Percentiles rank a stretch among this genome's conserved stretches.
Conservation (phyloP, 164 flowering plant genomes). For the Piper longum region DNA sequence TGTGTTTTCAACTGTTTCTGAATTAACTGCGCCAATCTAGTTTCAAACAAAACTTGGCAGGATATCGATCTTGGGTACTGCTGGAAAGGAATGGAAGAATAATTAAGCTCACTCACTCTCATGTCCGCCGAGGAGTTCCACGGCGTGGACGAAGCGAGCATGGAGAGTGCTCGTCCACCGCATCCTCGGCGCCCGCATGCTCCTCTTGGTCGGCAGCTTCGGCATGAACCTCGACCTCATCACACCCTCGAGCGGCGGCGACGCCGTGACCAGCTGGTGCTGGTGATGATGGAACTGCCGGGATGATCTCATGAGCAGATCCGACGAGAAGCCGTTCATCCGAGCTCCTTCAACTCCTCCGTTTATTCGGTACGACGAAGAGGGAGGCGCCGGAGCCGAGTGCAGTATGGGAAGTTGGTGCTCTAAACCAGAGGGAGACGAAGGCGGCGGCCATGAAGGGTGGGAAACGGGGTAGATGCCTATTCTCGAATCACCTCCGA, state of each 20-base stretch:
- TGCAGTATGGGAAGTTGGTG: slow-evolving; percentile 21
- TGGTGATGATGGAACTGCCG: slow-evolving; percentile 21
- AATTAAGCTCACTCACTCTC: slow-evolving; percentile 31
- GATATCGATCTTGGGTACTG: no score
- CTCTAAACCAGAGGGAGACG: neutral
- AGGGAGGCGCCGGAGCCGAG: slow-evolving; percentile 7
- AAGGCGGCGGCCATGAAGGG: slow-evolving; percentile 8
- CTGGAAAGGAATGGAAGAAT: neutral
- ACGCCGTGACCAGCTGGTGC: slow-evolving; percentile 19
- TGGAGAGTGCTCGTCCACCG: slow-evolving; percentile 66
- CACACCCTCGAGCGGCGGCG: slow-evolving; percentile 17
- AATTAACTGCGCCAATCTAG: no score
- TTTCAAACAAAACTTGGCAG: no score
- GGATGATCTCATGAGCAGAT: slow-evolving; percentile 16
- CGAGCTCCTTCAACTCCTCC: slow-evolving; percentile 11
- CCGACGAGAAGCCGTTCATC: slow-evolving; percentile 26
- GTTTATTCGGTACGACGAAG: slow-evolving; percentile 15
- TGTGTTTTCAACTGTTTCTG: no score
- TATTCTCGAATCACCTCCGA: slow-evolving; percentile 14
- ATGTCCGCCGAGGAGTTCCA: slow-evolving; percentile 71
- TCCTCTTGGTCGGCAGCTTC: slow-evolving; percentile 37
- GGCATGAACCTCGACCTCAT: slow-evolving; percentile 45
- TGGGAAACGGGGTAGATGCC: slow-evolving; percentile 21
- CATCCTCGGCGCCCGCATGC: slow-evolving; percentile 67
- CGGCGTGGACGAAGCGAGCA: slow-evolving; percentile 61